Percentiles rank a stretch among this genome's conserved stretches.
Evolutionary conservation across 2,329 filamentous ascomycete species (phyloP).

Genomic region (Geosmithia flava): DNA sequence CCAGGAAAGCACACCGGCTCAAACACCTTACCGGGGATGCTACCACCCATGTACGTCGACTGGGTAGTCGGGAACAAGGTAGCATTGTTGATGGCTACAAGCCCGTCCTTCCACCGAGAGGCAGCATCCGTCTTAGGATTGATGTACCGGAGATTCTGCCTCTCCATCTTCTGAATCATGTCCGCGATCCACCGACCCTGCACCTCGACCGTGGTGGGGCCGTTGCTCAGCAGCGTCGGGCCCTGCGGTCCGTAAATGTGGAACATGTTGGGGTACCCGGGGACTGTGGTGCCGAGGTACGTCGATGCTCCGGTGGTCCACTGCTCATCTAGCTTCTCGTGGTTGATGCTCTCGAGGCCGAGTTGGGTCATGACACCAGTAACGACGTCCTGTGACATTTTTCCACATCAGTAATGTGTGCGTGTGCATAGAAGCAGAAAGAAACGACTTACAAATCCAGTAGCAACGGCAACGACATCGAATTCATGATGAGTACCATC

Average conservation of each 20-base stretch:
- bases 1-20: conserved; percentile 38
- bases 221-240: conserved; percentile 43
- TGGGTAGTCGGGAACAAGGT: conserved; percentile 34
- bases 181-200: conserved; percentile 45
- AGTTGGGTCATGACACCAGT: conserved; percentile 31
- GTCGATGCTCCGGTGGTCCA: conserved; percentile 27
- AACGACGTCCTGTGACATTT: conserved; percentile 12
- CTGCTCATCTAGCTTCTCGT: conserved; percentile 23
- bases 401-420: neutral
- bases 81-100: conserved; percentile 30
- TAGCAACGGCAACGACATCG: conserved; percentile 30
- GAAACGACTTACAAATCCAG: conserved; percentile 26
- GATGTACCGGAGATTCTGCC: conserved; percentile 33
- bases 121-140: conserved; percentile 32
- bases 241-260: conserved; percentile 43
- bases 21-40: conserved; percentile 36
- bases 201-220: conserved; percentile 38
- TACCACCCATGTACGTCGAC: conserved; percentile 44
- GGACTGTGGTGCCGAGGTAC: conserved; percentile 29
- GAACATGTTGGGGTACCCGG: conserved; percentile 37
- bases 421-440: neutral
- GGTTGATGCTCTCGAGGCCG: conserved; percentile 26
- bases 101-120: conserved; percentile 33
- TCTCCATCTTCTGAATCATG: conserved; percentile 32
- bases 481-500: conserved; percentile 28